Evolutionary conservation across 257 asterid species (phyloP).

Genomic region (Solanum pinnatisectum): DNA sequence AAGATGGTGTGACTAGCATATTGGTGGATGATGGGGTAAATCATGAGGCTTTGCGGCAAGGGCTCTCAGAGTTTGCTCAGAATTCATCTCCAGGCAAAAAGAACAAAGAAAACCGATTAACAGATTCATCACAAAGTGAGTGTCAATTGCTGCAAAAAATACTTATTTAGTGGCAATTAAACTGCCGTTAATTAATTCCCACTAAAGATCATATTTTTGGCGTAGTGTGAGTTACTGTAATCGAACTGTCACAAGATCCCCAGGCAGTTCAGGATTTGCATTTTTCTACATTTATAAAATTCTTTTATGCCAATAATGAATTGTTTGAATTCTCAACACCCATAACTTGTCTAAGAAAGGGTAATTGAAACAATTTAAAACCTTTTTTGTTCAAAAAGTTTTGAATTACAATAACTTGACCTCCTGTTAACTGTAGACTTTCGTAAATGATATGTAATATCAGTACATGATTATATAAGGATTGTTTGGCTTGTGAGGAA

Average conservation of each 20-base stretch:
- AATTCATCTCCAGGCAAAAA: conserved; percentile 18
- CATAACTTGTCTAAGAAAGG: neutral
- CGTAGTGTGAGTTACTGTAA: neutral
- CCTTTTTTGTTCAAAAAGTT: neutral
- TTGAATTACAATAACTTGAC: too few relatives aligned
- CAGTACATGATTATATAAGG: neutral
- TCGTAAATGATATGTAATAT: neutral
- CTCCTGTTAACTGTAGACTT: too few relatives aligned
- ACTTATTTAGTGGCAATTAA: neutral
- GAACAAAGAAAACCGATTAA: conserved; percentile 30
- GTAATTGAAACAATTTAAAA: neutral
- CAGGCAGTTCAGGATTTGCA: neutral
- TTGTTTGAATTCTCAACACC: neutral
- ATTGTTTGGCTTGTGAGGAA: neutral
- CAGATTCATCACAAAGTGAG: conserved; percentile 17
- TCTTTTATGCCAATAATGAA: neutral
- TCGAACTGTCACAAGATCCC: neutral
- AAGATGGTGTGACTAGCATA: conserved; percentile 64
- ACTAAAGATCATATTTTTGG: too few relatives aligned
- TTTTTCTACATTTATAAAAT: too few relatives aligned
- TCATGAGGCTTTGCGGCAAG: conserved; percentile 56
- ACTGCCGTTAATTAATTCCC: too few relatives aligned
- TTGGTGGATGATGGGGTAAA: conserved; percentile 62
- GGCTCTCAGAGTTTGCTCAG: conserved; percentile 43
- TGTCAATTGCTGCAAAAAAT: neutral